Percentiles rank a stretch among this genome's conserved stretches.
phyloP scores from a whole-genome alignment of 2,329 filamentous ascomycete species.

The Monilinia laxa region DNA sequence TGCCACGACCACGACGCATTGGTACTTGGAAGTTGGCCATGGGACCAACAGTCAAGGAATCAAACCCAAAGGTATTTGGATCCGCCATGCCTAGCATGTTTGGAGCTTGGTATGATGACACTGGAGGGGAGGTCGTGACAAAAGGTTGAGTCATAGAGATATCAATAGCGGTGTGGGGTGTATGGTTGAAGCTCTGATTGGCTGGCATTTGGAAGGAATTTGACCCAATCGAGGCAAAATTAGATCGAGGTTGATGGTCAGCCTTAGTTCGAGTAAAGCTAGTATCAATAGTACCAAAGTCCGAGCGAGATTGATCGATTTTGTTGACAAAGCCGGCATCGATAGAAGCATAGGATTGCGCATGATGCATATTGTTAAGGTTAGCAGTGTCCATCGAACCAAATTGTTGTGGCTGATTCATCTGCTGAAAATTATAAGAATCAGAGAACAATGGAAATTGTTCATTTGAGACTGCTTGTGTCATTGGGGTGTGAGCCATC shows the following conservation, averaged over 20 bases:
- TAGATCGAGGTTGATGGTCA: conserved; percentile 28
- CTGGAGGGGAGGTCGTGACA: conserved; percentile 32
- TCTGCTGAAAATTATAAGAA: conserved; percentile 28
- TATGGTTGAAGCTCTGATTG: conserved; percentile 30
- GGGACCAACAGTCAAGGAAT: conserved; percentile 29
- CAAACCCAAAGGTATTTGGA: conserved; percentile 30
- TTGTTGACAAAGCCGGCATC: conserved; percentile 30
- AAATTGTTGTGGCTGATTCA: conserved; percentile 31
- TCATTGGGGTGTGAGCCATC: conserved; percentile 28
- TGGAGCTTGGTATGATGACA: conserved; percentile 32
- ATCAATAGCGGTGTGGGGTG: conserved; percentile 23
- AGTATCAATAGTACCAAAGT: conserved; percentile 28
- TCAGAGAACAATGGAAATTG: conserved; percentile 31
- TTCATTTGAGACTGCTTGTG: conserved; percentile 27
- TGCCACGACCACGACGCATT: conserved; percentile 35
- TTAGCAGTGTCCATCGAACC: conserved; percentile 26
- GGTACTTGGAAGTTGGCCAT: conserved; percentile 32
- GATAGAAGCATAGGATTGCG: conserved; percentile 28
- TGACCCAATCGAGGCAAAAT: conserved; percentile 30
- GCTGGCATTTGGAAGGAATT: conserved; percentile 28
- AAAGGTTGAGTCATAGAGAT: conserved; percentile 35
- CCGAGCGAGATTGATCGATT: conserved; percentile 28
- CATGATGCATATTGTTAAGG: conserved; percentile 28
- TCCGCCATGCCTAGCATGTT: conserved; percentile 35
- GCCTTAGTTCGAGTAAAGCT: conserved; percentile 31